phyloP scores from a whole-genome alignment of 2,329 filamentous ascomycete species.

The Apiospora sp. region DNA sequence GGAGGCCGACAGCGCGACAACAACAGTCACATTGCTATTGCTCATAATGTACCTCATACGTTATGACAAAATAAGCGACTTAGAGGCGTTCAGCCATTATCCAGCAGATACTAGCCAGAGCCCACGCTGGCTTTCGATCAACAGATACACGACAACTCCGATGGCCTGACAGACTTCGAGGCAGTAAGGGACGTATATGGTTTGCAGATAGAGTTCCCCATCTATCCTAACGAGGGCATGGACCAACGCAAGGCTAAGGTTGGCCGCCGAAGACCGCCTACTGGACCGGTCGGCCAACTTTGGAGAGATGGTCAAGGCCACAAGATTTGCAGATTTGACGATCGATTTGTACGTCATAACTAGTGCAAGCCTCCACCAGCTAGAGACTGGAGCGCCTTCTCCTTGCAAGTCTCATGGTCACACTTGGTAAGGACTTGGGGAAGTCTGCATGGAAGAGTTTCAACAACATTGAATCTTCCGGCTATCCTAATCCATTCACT shows the following conservation, averaged over 20 bases:
- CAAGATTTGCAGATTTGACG: too few relatives aligned
- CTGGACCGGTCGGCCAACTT: slow-evolving; percentile 34
- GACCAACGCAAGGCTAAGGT: slow-evolving; percentile 61
- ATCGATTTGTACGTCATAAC: too few relatives aligned
- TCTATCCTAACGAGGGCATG: slow-evolving; percentile 56
- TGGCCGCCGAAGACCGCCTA: slow-evolving; percentile 60
- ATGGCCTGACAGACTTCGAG: slow-evolving; percentile 52
- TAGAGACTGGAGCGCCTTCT: slow-evolving; percentile 46
- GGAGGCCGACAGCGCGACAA: too few relatives aligned
- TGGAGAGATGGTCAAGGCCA: too few relatives aligned
- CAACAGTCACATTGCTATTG: too few relatives aligned
- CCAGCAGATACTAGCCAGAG: too few relatives aligned
- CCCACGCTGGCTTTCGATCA: too few relatives aligned
- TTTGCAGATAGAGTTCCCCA: slow-evolving; percentile 61
- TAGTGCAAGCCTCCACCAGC: too few relatives aligned
- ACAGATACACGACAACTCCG: slow-evolving; percentile 55
- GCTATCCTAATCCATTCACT: not conserved
- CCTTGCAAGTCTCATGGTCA: slow-evolving; percentile 61
- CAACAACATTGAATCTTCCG: not conserved
- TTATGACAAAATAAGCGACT: too few relatives aligned
- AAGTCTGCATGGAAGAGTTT: not conserved
- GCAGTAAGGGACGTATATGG: slow-evolving; percentile 70
- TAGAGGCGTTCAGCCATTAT: too few relatives aligned
- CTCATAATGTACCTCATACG: too few relatives aligned
- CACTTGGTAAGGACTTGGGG: not conserved